Base-by-base conservation (phyloP, 176 grass and related monocot species). In the Miscanthus lutarioriparius region DNA sequence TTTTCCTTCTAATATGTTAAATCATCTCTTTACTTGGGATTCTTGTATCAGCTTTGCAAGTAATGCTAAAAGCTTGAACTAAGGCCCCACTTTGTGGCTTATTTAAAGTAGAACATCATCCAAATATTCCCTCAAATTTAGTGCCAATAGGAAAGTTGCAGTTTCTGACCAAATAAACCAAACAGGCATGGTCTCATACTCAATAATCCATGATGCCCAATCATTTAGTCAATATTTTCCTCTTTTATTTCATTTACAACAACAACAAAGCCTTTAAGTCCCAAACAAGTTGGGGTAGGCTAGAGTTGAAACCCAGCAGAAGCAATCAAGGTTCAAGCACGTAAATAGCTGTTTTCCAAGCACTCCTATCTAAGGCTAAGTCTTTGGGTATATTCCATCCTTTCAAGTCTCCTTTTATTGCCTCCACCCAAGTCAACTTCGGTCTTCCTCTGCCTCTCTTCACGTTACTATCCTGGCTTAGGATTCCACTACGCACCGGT, bases 21-120 rank as follows among this genome's bases (percentile, higher is more conserved):
- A 30, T 17, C 28, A 28, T 64, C 27, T 53, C 27, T 70, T 63
- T 44, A 37, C 27, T 28, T 62, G 7, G 27, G 71, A 66, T 75
- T 80, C 32, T 38, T 41, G 12, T 40, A 62, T 81, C 54, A 75
- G 45, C 68, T 81, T 75, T 75, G 47, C 47, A 81, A 68, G 43
- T 37, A 44, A 30, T 80, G 40, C 43, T 70, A 25, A 19, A 73
- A 40, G 49, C 44, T 20, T 80, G 71, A 43, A 64, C 16, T 26
- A 12, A 44, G 19, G 36, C 3, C 1, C 61, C 37, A 59, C 74
- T 67, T 61, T 37, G 64, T 20, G 26, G 13, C 51, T 14, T 47
- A 45, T 63, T 43, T 59, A 40, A 39, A 32, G 72, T 80, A 38
- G 11, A 56, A 22, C 2, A 38, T 10, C 44, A 73, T 69, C 71